Evolutionary conservation across 305 asterid species (phyloP).

Genomic region (Fraxinus sp.): DNA sequence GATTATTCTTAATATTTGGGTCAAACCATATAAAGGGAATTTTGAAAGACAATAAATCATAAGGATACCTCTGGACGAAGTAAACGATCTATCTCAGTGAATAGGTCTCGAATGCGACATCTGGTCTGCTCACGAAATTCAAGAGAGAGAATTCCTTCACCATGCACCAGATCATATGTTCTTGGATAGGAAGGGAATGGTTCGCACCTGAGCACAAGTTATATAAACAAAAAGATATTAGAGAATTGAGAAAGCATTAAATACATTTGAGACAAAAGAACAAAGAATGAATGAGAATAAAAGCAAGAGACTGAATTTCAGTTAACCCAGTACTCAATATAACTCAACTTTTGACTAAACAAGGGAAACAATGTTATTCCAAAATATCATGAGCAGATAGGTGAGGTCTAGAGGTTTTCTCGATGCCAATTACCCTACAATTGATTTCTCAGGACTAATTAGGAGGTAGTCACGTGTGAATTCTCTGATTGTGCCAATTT

Average conservation of each 20-base stretch:
- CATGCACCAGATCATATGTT: slow-evolving; percentile 95
- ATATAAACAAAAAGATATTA: background rate
- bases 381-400: background rate
- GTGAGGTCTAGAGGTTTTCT: background rate
- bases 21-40: background rate
- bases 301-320: slow-evolving; percentile 11
- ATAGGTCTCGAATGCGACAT: slow-evolving; percentile 72
- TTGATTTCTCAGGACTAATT: background rate
- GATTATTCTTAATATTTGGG: background rate
- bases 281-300: background rate
- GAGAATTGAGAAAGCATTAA: background rate
- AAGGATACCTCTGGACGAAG: slow-evolving; percentile 94
- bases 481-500: background rate
- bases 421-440: background rate
- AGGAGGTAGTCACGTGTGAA: background rate
- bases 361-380: background rate
- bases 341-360: background rate
- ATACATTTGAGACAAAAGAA: background rate
- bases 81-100: slow-evolving; percentile 85
- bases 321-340: background rate
- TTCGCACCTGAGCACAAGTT: slow-evolving; percentile 70
- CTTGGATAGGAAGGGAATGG: slow-evolving; percentile 96
- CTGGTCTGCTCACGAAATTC: slow-evolving; percentile 70
- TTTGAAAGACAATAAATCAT: slow-evolving; percentile 2
- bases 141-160: slow-evolving; percentile 82